Conservation (phyloP, 1,284 basidiomycete species). For the Ganoderma meredithae region DNA sequence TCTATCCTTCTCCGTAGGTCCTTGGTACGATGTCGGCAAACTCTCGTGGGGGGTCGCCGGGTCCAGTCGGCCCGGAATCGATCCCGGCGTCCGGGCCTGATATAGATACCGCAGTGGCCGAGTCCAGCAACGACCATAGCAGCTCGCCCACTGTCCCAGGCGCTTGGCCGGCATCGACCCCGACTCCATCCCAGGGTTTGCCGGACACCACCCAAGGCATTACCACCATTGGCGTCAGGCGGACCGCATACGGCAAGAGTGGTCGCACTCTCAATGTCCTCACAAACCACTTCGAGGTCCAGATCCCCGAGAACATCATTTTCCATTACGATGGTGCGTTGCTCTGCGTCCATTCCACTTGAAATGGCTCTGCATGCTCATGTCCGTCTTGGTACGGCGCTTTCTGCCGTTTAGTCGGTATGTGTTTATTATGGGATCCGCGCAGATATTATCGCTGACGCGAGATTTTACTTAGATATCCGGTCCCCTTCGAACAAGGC, state of each 20-base stretch:
- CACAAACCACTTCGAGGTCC: constrained; percentile 72
- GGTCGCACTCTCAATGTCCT: constrained; percentile 59
- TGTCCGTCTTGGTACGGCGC: not conserved
- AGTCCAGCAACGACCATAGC: not conserved
- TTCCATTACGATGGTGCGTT: constrained; percentile 77
- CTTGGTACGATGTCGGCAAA: too few species aligned
- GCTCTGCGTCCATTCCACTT: not conserved
- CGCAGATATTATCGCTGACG: constrained; percentile 9
- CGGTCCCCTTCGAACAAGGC: constrained; percentile 64
- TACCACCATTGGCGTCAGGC: constrained; percentile 64
- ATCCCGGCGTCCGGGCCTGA: too few species aligned
- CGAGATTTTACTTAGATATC: constrained; percentile 53
- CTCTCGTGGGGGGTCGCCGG: too few species aligned
- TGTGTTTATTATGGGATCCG: constrained; percentile 39
- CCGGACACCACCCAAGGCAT: constrained; percentile 47
- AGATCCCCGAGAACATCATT: constrained; percentile 66
- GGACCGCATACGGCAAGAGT: constrained; percentile 64
- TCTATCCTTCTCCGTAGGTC: too few species aligned
- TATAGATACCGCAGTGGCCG: too few species aligned
- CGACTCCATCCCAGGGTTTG: not conserved
- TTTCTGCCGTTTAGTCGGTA: constrained; percentile 57
- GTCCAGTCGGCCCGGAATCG: too few species aligned
- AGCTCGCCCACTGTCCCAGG: not conserved
- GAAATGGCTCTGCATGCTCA: not conserved
- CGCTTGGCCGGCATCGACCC: not conserved